Percentiles rank a stretch among this genome's conserved stretches.
Evolutionary conservation across 495 filamentous ascomycete species (phyloP).

Genomic region (Podospora pseudocomata): DNA sequence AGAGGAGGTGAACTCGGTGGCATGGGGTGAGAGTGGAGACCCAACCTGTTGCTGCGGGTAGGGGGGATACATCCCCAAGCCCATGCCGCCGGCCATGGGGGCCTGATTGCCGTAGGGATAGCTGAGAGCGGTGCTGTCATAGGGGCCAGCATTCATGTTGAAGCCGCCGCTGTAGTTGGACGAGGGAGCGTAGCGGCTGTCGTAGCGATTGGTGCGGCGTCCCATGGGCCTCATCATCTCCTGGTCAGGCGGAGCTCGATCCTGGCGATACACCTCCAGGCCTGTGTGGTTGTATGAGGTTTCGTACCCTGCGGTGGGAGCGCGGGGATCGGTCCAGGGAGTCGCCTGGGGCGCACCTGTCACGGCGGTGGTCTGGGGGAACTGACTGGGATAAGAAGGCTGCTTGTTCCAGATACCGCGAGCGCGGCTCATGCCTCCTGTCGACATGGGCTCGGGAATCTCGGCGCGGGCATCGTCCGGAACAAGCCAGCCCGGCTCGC

Average conservation of each 20-base stretch:
- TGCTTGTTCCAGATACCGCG: constrained; percentile 61
- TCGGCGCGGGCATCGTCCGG: constrained; percentile 67
- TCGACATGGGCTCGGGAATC: constrained; percentile 59
- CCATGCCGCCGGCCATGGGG: constrained; percentile 28
- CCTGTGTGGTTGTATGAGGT: constrained; percentile 27
- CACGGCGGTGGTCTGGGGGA: constrained; percentile 35
- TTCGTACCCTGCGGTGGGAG: constrained; percentile 29
- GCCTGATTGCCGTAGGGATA: constrained; percentile 30
- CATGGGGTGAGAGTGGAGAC: constrained; percentile 79
- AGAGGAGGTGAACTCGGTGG: constrained; percentile 71
- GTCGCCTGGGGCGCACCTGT: constrained; percentile 33
- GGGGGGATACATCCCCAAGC: constrained; percentile 51
- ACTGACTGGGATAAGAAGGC: constrained; percentile 30
- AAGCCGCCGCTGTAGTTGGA: constrained; percentile 27
- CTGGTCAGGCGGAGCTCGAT: constrained; percentile 45
- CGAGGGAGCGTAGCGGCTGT: constrained; percentile 38
- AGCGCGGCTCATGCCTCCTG: constrained; percentile 56
- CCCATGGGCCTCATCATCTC: constrained; percentile 40
- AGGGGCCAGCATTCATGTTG: constrained; percentile 30
- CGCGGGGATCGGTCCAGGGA: constrained; percentile 40
- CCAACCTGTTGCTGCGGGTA: constrained; percentile 73
- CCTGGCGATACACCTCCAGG: constrained; percentile 41
- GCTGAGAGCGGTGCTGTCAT: constrained; percentile 30
- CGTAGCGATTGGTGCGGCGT: constrained; percentile 43
- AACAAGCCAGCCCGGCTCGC: constrained; percentile 58